Base-by-base conservation (phyloP, 83 land plant species). In the Picea engelmannii region DNA sequence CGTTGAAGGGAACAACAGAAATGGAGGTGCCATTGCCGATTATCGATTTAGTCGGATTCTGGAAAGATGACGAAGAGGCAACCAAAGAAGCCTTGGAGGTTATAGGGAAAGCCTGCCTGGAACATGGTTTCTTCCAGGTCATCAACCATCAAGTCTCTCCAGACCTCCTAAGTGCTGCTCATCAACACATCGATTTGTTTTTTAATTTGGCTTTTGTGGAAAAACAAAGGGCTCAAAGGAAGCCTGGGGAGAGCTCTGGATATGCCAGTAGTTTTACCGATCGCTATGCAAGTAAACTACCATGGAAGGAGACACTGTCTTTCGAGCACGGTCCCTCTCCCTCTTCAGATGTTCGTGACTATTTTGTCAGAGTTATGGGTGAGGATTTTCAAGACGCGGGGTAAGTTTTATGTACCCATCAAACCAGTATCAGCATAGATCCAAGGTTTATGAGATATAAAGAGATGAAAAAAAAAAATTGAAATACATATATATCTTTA, bases 271-370 rank as follows among this genome's bases (percentile, higher is more conserved):
- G 89, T 79, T 89, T 88, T 82, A 79, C 87, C 2, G 91, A 85
- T 13, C 66, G 92, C 17, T 90, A 82, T 80, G 77, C 95, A 3
- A 83, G 79, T 2, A 85, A 85, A 63, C 84, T 90, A 40, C 93
- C 92, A 35, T 90, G 92, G 95, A 90, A 90, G 84, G 92, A 90
- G 76, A 90, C 93, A 5, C 81, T 90, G 27, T 87, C 95, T 15
- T 84, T 92, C 78, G 81, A 74, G 31, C 89, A 82, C 67, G 75
- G 80, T 16, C 58, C 82, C 61, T 69, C 79, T 16, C 58, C 82
- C 61, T 69, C 79, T 6, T 77, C 84, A 10, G 66, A 59, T 42
- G 90, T 88, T 76, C 31, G 35, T 21, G 63, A 78, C 77, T 87
- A 88, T 83, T 82, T 92, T 82, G 58, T 21, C 68, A 20, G n/a